A percentile compares a stretch with the other conserved stretches of the same genome.
phyloP scores from a whole-genome alignment of 2,329 filamentous ascomycete species.

The Aspergillus aculeatinus region DNA sequence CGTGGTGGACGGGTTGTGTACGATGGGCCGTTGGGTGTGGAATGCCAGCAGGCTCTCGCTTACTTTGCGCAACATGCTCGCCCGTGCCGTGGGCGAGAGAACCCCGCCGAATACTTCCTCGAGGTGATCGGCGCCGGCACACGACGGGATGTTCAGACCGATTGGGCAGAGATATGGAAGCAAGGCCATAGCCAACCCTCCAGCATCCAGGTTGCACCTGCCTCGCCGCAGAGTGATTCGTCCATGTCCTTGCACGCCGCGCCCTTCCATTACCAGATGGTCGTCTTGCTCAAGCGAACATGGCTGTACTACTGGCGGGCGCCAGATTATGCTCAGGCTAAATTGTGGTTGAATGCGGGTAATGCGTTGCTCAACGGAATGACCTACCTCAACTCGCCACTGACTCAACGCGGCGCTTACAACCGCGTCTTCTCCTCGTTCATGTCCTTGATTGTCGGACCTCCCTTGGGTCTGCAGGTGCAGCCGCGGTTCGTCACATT shows the following conservation, averaged over 20 bases:
- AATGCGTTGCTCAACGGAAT: conserved; percentile 14
- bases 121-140: conserved; percentile 46
- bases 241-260: conserved; percentile 15
- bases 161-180: conserved; percentile 1
- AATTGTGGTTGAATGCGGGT: conserved; percentile 10
- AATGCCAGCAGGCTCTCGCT: conserved; percentile 14
- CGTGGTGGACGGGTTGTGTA: conserved; percentile 53
- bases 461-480: conserved; percentile 9
- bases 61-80: conserved; percentile 7
- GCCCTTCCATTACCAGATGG: conserved; percentile 51
- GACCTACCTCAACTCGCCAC: conserved; percentile 4
- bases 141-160: conserved; percentile 2
- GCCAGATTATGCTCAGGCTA: conserved; percentile 12
- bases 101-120: conserved; percentile 10
- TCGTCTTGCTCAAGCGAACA: conserved; percentile 57
- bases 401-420: neutral
- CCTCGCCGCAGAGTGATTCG: neutral
- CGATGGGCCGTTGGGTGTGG: conserved; percentile 37
- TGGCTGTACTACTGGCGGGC: conserved; percentile 19
- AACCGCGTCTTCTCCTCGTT: conserved; percentile 9
- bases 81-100: neutral
- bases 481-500: conserved; percentile 17
- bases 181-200: neutral
- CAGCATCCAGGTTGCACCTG: neutral
- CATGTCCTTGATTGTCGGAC: conserved; percentile 6